These are phyloP conservation scores for Cenococcum geophilum DNA, from an alignment of 495 filamentous ascomycete genomes.

Conservation along the genomic window DNA sequence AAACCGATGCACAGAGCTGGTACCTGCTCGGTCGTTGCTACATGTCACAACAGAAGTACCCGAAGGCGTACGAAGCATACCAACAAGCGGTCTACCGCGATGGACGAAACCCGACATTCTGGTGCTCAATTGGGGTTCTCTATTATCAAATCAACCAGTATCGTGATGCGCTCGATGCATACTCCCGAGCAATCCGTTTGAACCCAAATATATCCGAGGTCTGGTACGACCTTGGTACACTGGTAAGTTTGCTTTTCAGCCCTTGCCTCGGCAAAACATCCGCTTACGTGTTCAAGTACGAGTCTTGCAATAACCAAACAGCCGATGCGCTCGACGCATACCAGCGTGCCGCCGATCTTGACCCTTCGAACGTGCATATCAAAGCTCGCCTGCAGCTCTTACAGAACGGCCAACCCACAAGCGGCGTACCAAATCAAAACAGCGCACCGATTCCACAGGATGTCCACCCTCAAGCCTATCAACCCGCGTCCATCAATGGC, in stretches of 20 bases:
- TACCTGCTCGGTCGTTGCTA: slow-evolving; percentile 96
- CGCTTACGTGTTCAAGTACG: slow-evolving; percentile 57
- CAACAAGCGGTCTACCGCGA: slow-evolving; percentile 99
- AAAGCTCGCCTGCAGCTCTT: slow-evolving; percentile 89
- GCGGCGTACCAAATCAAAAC: slow-evolving; percentile 58
- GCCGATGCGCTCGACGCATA: slow-evolving; percentile 95
- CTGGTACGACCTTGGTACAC: slow-evolving; percentile 96
- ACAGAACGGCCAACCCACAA: slow-evolving; percentile 66
- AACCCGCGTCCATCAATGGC: slow-evolving; percentile 47
- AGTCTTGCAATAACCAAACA: slow-evolving; percentile 98
- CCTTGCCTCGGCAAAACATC: slow-evolving; percentile 17
- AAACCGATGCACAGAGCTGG: slow-evolving; percentile 95
- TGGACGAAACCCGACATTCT: slow-evolving; percentile 97
- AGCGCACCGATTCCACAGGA: slow-evolving; percentile 70
- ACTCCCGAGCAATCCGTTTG: slow-evolving; percentile 93
- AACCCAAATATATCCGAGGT: slow-evolving; percentile 99
- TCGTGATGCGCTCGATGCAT: slow-evolving; percentile 94
- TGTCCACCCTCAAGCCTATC: slow-evolving; percentile 54
- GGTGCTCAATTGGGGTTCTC: slow-evolving; percentile 98
- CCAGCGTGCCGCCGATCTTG: slow-evolving; percentile 86
- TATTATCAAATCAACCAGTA: slow-evolving; percentile 99
- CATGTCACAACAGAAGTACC: slow-evolving; percentile 99
- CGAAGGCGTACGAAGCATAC: slow-evolving; percentile 98
- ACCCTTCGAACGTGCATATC: slow-evolving; percentile 90
- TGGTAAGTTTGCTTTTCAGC: slow-evolving; percentile 57